phyloP scores from a whole-genome alignment of 2,329 filamentous ascomycete genomes.

The Fonsecaea multimorphosa region DNA sequence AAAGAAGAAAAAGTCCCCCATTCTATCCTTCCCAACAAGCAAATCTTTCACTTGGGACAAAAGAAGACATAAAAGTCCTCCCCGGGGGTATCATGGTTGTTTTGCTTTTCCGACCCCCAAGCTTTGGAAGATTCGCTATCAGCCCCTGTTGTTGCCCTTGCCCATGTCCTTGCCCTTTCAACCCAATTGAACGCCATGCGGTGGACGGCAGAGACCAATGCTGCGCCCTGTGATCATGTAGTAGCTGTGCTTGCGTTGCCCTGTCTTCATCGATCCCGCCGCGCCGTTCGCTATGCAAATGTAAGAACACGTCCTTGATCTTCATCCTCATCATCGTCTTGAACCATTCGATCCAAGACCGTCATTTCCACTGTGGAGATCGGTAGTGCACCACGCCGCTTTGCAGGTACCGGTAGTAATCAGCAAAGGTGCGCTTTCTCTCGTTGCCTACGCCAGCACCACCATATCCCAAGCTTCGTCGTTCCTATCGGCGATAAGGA shows the following conservation, averaged over 20 bases:
- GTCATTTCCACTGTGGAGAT: neutral
- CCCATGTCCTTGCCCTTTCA: neutral
- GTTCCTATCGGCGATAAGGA: slow-evolving; percentile 23
- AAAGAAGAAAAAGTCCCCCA: neutral
- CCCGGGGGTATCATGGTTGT: neutral
- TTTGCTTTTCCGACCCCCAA: neutral
- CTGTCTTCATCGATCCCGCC: neutral
- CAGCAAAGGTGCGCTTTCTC: neutral
- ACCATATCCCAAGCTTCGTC: slow-evolving; percentile 4
- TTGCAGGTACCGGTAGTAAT: neutral
- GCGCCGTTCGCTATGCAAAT: slow-evolving; percentile 28
- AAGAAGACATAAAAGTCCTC: neutral
- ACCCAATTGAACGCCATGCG: slow-evolving; percentile 18
- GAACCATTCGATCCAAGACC: neutral
- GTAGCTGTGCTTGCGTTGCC: neutral
- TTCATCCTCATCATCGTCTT: neutral
- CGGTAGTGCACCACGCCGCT: neutral
- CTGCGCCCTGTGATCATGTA: neutral
- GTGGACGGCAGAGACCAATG: neutral
- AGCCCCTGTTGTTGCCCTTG: neutral
- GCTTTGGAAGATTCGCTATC: neutral
- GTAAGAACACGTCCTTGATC: slow-evolving; percentile 2
- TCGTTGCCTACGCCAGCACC: neutral
- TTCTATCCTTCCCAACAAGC: neutral
- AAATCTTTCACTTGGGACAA: neutral